Percentiles rank a stretch among this genome's conserved stretches.
phyloP scores from a whole-genome alignment of 768 basidiomycete species.

The Pleurotus salmoneostramineus region DNA sequence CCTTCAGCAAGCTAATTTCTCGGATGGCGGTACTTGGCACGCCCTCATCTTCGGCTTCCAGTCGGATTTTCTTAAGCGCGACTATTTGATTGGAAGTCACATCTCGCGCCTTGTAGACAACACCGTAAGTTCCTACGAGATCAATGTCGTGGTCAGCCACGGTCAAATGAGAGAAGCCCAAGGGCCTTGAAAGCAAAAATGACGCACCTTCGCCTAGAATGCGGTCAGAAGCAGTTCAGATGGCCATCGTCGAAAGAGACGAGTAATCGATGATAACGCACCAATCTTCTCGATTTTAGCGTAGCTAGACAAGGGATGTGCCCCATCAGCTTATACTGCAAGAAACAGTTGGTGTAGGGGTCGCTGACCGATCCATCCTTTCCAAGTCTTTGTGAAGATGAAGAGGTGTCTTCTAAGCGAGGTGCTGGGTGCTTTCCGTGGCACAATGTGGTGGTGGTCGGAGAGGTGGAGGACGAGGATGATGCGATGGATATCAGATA shows the following conservation, averaged over 20 bases:
- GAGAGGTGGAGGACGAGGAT: neutral
- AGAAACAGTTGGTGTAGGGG: slow-evolving; percentile 9
- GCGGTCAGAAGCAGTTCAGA: neutral
- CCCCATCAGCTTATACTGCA: slow-evolving; percentile 13
- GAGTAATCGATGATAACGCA: slow-evolving; percentile 41
- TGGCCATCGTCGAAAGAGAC: neutral
- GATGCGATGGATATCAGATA: neutral
- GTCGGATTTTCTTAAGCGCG: slow-evolving; percentile 96
- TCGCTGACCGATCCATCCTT: slow-evolving; percentile 43
- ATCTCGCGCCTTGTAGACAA: slow-evolving; percentile 96
- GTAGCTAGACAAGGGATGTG: slow-evolving; percentile 53
- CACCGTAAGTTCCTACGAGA: slow-evolving; percentile 87
- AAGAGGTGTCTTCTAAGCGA: neutral
- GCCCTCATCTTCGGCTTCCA: slow-evolving; percentile 98
- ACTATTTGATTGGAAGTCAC: slow-evolving; percentile 76
- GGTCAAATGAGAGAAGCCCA: slow-evolving; percentile 9
- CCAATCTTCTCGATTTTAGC: slow-evolving; percentile 98
- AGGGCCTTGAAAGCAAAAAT: neutral
- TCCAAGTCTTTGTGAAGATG: neutral
- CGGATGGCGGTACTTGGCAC: slow-evolving; percentile 98
- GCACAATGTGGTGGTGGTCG: no score
- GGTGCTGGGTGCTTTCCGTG: no score
- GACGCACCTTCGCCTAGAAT: slow-evolving; percentile 48
- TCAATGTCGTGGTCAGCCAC: slow-evolving; percentile 9
- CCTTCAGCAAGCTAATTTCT: slow-evolving; percentile 96